Evolutionary conservation across 345 rosid genomes (phyloP).

Genomic region (Geranium rotundifolium): DNA sequence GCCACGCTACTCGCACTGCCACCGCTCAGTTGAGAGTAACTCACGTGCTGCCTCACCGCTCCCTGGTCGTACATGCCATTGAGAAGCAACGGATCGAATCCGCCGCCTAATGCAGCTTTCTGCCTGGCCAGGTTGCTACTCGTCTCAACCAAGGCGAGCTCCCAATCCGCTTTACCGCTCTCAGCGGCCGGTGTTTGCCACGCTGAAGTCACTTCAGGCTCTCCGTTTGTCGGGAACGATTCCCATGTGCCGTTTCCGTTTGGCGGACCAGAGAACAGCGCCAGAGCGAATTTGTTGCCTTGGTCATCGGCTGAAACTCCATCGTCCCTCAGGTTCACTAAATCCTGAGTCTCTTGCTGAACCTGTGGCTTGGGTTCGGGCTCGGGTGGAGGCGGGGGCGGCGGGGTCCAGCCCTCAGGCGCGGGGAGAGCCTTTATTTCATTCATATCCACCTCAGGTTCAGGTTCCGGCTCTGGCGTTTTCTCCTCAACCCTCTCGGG

Average conservation of each 20-base stretch:
- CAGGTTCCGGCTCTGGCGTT: conserved; percentile 30
- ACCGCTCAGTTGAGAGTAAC: conserved; percentile 52
- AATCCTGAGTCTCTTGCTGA: conserved; percentile 43
- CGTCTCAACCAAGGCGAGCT: conserved; percentile 74
- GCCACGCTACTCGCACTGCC: conserved; percentile 84
- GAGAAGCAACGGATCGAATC: conserved; percentile 64
- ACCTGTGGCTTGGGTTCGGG: conserved; percentile 35
- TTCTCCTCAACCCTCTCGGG: conserved; percentile 46
- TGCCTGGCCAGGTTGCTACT: conserved; percentile 69
- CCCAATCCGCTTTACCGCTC: conserved; percentile 88
- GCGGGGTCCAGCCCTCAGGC: conserved; percentile 30
- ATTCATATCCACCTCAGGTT: conserved; percentile 45
- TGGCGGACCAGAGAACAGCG: conserved; percentile 56
- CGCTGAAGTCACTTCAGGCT: conserved; percentile 47
- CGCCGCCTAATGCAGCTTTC: conserved; percentile 64
- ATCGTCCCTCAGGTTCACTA: conserved; percentile 73
- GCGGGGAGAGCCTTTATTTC: conserved; percentile 79
- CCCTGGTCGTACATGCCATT: conserved; percentile 97
- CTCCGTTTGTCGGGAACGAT: conserved; percentile 60
- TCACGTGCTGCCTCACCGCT: conserved; percentile 70
- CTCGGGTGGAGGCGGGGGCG: conserved; percentile 46
- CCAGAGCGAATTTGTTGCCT: conserved; percentile 77
- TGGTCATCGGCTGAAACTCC: conserved; percentile 69
- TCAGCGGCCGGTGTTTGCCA: conserved; percentile 87
- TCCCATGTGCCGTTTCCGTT: conserved; percentile 69